These are phyloP conservation scores for Pseudogymnoascus sp. DNA, from an alignment of 2,329 filamentous ascomycete genomes.

Conservation along the genomic window DNA sequence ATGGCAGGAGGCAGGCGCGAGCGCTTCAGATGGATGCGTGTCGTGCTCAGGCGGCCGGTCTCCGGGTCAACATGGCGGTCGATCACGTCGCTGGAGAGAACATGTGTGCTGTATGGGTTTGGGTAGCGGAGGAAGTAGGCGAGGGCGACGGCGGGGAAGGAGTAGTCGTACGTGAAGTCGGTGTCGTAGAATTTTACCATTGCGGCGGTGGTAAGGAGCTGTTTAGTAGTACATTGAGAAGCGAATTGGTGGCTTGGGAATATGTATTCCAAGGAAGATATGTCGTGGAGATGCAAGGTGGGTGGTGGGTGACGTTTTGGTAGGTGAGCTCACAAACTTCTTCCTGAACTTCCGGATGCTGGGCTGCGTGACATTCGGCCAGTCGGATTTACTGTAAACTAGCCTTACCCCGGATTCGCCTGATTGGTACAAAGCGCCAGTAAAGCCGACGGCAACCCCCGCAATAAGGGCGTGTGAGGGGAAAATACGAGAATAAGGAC, in stretches of 20 bases:
- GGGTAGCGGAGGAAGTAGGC: conserved; percentile 87
- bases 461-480: background rate
- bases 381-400: background rate
- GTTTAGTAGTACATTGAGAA: conserved; percentile 7
- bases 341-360: conserved; percentile 4
- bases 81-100: conserved; percentile 77
- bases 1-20: conserved; percentile 68
- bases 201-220: conserved; percentile 9
- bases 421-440: background rate
- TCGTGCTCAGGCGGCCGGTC: conserved; percentile 69
- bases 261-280: background rate
- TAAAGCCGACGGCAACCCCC: background rate
- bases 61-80: conserved; percentile 61
- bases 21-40: conserved; percentile 74
- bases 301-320: conserved; percentile 7
- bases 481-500: background rate
- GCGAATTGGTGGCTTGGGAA: background rate
- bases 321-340: conserved; percentile 6
- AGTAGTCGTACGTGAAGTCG: conserved; percentile 68
- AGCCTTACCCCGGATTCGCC: conserved; percentile 5
- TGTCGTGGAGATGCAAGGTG: conserved; percentile 13
- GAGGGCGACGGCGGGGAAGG: conserved; percentile 76
- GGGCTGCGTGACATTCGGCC: conserved; percentile 5
- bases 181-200: conserved; percentile 37
- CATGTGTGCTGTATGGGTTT: conserved; percentile 76